phyloP scores from a whole-genome alignment of 108 stramenopile species.

The Fistulifera solaris region DNA sequence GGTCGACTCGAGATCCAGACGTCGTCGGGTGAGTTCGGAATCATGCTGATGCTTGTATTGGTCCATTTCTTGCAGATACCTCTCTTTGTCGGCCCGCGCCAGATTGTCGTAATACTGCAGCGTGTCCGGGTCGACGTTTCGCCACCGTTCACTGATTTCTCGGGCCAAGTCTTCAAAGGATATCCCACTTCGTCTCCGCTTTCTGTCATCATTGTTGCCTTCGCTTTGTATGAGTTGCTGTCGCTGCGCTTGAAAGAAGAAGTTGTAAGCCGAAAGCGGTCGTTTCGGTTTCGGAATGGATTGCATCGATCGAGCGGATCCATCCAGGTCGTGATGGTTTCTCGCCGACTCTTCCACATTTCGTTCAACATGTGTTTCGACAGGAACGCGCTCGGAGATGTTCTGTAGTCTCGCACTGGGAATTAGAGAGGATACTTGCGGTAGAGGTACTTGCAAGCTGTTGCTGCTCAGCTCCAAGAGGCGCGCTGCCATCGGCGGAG shows the following conservation, averaged over 20 bases:
- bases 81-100: constrained; percentile 28
- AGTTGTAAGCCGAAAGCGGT: constrained; percentile 30
- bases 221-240: constrained; percentile 9
- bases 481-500: too few relatives aligned
- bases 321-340: too few relatives aligned
- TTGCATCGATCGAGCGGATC: too few relatives aligned
- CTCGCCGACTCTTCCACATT: too few relatives aligned
- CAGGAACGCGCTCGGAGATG: too few relatives aligned
- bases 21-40: too few relatives aligned
- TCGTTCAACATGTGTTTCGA: too few relatives aligned
- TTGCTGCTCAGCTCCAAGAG: too few relatives aligned
- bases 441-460: too few relatives aligned
- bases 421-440: too few relatives aligned
- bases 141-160: constrained; percentile 59
- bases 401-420: too few relatives aligned
- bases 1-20: too few relatives aligned
- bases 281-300: constrained; percentile 15
- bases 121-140: constrained; percentile 15
- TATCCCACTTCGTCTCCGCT: constrained; percentile 53
- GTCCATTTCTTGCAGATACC: constrained; percentile 28
- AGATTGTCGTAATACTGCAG: constrained; percentile 29
- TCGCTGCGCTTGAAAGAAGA: constrained; percentile 30
- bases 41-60: constrained; percentile 1
- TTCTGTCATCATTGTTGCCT: background rate
- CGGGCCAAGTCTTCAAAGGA: constrained; percentile 65